Conservation (phyloP, 2,329 filamentous ascomycete genomes). For the Thelonectria rubi region DNA sequence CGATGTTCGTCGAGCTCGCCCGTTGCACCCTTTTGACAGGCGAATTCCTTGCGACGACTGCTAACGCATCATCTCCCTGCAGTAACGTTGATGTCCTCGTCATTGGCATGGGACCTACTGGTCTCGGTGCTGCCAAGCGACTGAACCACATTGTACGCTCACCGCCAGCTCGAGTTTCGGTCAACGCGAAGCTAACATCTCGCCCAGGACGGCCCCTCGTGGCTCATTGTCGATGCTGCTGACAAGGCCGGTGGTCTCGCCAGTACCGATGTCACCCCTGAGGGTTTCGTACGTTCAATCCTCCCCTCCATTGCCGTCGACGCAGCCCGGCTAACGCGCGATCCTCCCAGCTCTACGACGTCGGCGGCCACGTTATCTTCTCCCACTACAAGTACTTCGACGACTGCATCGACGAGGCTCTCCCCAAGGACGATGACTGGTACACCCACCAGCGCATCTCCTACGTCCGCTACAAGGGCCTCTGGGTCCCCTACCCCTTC, state of each 20-base stretch:
- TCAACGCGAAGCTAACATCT: conserved; percentile 38
- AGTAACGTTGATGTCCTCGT: conserved; percentile 96
- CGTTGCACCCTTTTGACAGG: neutral
- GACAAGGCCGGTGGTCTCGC: conserved; percentile 95
- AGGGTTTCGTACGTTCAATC: conserved; percentile 86
- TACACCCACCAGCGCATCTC: conserved; percentile 98
- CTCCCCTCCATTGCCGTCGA: conserved; percentile 20
- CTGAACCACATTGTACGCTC: conserved; percentile 89
- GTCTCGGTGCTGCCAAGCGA: conserved; percentile 96
- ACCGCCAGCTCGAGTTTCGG: conserved; percentile 44
- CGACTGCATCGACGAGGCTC: conserved; percentile 96
- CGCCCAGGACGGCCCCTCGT: conserved; percentile 84
- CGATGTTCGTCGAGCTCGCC: conserved; percentile 10
- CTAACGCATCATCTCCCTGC: conserved; percentile 36
- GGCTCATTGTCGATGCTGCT: conserved; percentile 93
- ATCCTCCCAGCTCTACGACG: conserved; percentile 84
- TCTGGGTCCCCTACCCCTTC: conserved; percentile 99
- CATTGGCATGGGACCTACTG: conserved; percentile 97
- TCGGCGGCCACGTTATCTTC: conserved; percentile 98
- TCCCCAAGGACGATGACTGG: conserved; percentile 95
- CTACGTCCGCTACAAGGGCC: conserved; percentile 94
- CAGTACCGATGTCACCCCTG: conserved; percentile 91
- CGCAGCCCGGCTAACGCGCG: conserved; percentile 33
- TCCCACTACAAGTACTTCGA: conserved; percentile 99
- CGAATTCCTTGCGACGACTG: conserved; percentile 6